phyloP scores from a whole-genome alignment of 768 basidiomycete species.

The Stropharia rugosoannulata region DNA sequence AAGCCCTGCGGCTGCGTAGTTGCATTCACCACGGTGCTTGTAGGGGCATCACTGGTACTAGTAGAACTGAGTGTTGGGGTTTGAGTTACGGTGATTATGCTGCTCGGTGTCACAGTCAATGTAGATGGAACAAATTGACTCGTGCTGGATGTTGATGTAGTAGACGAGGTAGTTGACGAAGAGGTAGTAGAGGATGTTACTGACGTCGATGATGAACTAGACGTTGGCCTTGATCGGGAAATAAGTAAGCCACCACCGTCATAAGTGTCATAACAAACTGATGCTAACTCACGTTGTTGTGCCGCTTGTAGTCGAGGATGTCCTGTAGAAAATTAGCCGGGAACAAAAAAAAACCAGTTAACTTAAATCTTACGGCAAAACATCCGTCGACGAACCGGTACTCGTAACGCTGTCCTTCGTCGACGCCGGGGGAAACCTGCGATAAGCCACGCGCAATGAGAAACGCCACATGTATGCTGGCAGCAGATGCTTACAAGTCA shows the following conservation, averaged over 20 bases:
- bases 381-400: background rate
- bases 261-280: background rate
- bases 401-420: background rate
- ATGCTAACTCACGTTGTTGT: background rate
- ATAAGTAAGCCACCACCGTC: background rate
- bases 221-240: background rate
- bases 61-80: conserved; percentile 1
- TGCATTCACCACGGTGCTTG: conserved; percentile 1
- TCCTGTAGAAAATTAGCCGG: background rate
- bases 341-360: background rate
- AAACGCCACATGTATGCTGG: too few species aligned
- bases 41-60: background rate
- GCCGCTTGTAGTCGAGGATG: background rate
- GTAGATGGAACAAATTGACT: background rate
- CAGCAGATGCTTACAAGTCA: too few species aligned
- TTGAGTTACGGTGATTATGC: conserved; percentile 4
- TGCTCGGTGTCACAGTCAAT: background rate
- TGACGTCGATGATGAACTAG: background rate
- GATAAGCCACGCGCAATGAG: too few species aligned
- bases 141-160: background rate
- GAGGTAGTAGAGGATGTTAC: background rate
- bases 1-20: conserved; percentile 33
- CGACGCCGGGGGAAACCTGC: too few species aligned
- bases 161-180: background rate
- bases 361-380: background rate